Base-by-base conservation (phyloP, 169 alveolate species). In the Plasmodium fragile region DNA sequence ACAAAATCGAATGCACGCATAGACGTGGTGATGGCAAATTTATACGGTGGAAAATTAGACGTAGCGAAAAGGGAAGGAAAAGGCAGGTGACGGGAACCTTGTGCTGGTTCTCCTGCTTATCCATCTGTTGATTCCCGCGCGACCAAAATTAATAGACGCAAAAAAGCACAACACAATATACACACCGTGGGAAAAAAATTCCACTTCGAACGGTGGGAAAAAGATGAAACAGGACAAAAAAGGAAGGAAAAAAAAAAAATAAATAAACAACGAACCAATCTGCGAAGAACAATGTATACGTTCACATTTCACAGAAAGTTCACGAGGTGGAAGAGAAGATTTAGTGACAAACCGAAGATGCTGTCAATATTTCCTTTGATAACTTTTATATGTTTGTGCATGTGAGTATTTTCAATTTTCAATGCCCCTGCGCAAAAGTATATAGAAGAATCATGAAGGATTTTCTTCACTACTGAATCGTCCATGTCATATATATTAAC, bases 381-480 rank as follows among this genome's bases (percentile, higher is more conserved):
- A 7, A 45, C 81, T 49, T 85, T 52, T 55, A 85, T 73, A 75
- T 85, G 30, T 30, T 75, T 85, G 45, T 53, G 83, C 93, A 85
- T 85, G 79, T 34, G 45, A 2, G 18, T 77, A 16, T 85, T 85
- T 85, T 85, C 93, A 73, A 85, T 85, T 55, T 85, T 85, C 45
- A 85, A 85, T 16, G 93, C 93, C 39, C 93, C 93, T 32, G 93
- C 93, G 55, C 93, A 85, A n/a, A 39, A 85, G 45, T 85, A 85
- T 18, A 85, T 85, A 10, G 93, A 49, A 18, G 75, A 30, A 18
- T 85, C 93, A 5, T 30, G 52, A 8, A 85, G 69, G 52, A 85
- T 85, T 4, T 85, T 85, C 10, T 75, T 45, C 43, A 85, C 65
- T 25, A 75, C 53, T 11, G 36, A 11, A 52, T 85, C 93, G 65